phyloP scores from a whole-genome alignment of 139 green algal genomes.

The Volvox africanus region DNA sequence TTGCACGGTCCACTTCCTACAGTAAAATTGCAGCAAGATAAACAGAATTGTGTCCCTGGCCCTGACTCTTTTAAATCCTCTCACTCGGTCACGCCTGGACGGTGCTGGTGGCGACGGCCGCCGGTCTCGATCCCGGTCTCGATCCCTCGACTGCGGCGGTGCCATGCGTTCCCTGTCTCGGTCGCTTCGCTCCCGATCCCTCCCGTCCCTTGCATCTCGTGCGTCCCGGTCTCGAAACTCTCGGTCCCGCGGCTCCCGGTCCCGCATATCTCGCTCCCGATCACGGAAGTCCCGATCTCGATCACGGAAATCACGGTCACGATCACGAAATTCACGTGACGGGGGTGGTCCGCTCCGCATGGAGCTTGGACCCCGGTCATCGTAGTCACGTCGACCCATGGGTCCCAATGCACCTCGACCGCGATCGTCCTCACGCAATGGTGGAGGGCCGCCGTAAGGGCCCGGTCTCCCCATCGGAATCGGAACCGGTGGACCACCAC shows the following conservation, averaged over 20 bases:
- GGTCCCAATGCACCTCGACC: not conserved
- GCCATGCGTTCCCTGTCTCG: not conserved
- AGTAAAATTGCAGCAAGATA: no score
- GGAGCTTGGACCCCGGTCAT: not conserved
- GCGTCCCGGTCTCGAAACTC: not conserved
- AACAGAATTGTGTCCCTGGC: no score
- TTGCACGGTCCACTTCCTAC: no score
- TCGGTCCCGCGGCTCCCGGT: constrained; percentile 10
- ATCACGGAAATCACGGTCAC: constrained; percentile 18
- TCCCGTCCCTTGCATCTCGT: not conserved
- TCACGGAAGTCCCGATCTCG: constrained; percentile 31
- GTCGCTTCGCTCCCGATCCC: not conserved
- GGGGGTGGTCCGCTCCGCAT: constrained; percentile 31
- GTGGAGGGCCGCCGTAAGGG: not conserved
- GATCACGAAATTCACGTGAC: not conserved
- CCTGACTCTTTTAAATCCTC: not conserved
- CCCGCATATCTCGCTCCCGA: not conserved
- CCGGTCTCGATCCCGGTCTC: constrained; percentile 21
- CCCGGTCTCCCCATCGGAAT: constrained; percentile 3
- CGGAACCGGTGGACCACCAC: not conserved
- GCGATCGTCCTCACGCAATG: constrained; percentile 24
- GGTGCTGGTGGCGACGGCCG: constrained; percentile 8
- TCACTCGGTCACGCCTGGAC: constrained; percentile 1
- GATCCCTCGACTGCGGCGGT: not conserved
- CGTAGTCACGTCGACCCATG: constrained; percentile 13